Evolutionary conservation across 805 yeast genomes (phyloP).

Genomic region (Cephaloascus albidus): DNA sequence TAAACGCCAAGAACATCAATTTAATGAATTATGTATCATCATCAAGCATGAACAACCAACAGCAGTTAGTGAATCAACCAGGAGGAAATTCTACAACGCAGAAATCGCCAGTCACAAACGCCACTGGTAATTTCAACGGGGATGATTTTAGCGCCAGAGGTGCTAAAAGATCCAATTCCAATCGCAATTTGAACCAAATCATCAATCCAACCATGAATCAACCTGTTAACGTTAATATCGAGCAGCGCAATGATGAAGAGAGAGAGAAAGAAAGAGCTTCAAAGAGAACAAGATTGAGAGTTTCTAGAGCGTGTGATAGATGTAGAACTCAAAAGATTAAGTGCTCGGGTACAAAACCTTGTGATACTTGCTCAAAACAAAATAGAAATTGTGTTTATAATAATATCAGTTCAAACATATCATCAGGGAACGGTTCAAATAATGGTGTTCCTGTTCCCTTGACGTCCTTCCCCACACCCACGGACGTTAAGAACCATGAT

Average conservation of each 20-base stretch:
- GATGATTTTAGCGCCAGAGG: neutral
- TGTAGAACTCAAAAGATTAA: slow-evolving; percentile 49
- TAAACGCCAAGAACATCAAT: too few relatives aligned
- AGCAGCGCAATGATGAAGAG: neutral
- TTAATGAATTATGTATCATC: too few relatives aligned
- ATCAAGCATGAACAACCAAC: too few relatives aligned
- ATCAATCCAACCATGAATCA: too few relatives aligned
- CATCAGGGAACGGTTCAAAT: neutral
- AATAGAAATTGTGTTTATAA: slow-evolving; percentile 21
- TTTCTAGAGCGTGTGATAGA: slow-evolving; percentile 44
- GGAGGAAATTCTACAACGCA: too few relatives aligned
- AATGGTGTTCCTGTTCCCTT: neutral
- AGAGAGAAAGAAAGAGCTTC: neutral
- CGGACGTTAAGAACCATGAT: slow-evolving; percentile 5
- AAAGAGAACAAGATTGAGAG: slow-evolving; percentile 23
- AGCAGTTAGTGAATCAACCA: too few relatives aligned
- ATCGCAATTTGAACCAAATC: too few relatives aligned
- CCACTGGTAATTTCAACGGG: too few relatives aligned
- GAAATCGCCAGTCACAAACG: too few relatives aligned
- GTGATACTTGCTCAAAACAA: slow-evolving; percentile 33
- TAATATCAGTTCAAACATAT: neutral
- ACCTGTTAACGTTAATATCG: too few relatives aligned
- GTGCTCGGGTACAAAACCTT: slow-evolving; percentile 46
- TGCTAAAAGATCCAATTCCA: neutral
- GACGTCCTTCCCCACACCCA: slow-evolving; percentile 3